These are phyloP conservation scores for Echinochloa phyllopogon DNA, from an alignment of 176 grass and related monocot species.

Conservation along the genomic window DNA sequence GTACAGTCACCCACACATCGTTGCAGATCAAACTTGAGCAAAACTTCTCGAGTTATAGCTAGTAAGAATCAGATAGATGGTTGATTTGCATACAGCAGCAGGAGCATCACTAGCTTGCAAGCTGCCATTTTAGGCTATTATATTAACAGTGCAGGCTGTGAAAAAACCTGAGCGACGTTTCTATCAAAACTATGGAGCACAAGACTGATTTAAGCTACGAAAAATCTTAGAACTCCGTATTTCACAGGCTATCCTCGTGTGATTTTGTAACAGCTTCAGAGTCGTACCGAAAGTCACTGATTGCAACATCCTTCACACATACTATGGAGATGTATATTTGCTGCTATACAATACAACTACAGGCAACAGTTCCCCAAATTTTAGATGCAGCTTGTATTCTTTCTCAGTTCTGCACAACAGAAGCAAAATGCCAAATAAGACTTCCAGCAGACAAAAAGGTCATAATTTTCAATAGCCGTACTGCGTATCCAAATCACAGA, in stretches of 20 bases:
- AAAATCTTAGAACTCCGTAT: constrained; percentile 30
- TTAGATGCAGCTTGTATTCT: constrained; percentile 14
- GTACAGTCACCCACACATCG: not conserved
- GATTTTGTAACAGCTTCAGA: constrained; percentile 25
- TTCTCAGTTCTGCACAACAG: constrained; percentile 17
- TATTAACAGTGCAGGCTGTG: constrained; percentile 15
- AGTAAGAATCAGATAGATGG: not conserved
- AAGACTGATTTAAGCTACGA: not conserved
- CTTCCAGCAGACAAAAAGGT: constrained; percentile 27
- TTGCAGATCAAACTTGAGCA: not conserved
- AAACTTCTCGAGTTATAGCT: not conserved
- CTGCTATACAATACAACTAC: constrained; percentile 7
- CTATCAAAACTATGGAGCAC: not conserved
- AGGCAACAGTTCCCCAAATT: not conserved
- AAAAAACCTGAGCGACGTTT: not conserved
- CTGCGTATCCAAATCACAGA: not conserved
- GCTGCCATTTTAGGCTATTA: constrained; percentile 20
- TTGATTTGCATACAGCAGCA: constrained; percentile 29
- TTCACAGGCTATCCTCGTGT: constrained; percentile 39
- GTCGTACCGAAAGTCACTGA: not conserved
- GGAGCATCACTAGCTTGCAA: constrained; percentile 13
- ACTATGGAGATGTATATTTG: constrained; percentile 20
- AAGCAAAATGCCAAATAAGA: constrained; percentile 29
- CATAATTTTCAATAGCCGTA: not conserved
- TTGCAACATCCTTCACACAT: not conserved